Conservation (phyloP, 2,329 filamentous ascomycete genomes). For the Colletotrichum lini region DNA sequence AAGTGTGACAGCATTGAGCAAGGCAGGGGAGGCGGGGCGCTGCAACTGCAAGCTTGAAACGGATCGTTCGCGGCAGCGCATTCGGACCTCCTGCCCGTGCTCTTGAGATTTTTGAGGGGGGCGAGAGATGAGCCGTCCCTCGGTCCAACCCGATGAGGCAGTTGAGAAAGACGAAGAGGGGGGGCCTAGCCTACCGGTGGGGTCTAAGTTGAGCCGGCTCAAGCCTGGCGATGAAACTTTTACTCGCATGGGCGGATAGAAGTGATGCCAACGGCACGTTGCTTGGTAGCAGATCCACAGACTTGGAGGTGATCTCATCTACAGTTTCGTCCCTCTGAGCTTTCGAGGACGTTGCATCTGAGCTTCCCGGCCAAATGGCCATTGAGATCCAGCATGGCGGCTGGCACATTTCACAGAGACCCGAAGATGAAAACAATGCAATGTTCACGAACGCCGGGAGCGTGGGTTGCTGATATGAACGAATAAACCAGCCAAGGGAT, state of each 20-base stretch:
- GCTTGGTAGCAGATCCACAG: not conserved
- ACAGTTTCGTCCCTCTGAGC: slow-evolving; percentile 12
- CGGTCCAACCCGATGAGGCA: slow-evolving; percentile 39
- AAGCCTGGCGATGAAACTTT: not conserved
- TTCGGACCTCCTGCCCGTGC: slow-evolving; percentile 36
- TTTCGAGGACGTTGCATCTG: not conserved
- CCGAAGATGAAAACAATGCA: not conserved
- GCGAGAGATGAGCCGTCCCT: not conserved
- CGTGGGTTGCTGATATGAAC: not conserved
- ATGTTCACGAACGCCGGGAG: not conserved
- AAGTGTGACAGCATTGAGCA: slow-evolving; percentile 32
- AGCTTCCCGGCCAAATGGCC: not conserved
- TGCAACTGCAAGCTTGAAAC: slow-evolving; percentile 41
- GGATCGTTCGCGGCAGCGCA: slow-evolving; percentile 33
- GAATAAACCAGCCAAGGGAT: slow-evolving; percentile 29
- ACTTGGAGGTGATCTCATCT: not conserved
- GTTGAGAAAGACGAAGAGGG: slow-evolving; percentile 11
- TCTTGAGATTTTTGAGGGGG: slow-evolving; percentile 15
- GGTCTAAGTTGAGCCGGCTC: slow-evolving; percentile 9
- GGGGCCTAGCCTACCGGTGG: not conserved
- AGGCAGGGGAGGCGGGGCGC: slow-evolving; percentile 28
- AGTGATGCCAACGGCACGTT: slow-evolving; percentile 1
- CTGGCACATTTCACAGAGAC: slow-evolving; percentile 18
- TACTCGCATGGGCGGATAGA: not conserved
- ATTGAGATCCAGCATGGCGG: slow-evolving; percentile 6